Conservation (phyloP, 345 rosid genomes). For the Acer negundo region DNA sequence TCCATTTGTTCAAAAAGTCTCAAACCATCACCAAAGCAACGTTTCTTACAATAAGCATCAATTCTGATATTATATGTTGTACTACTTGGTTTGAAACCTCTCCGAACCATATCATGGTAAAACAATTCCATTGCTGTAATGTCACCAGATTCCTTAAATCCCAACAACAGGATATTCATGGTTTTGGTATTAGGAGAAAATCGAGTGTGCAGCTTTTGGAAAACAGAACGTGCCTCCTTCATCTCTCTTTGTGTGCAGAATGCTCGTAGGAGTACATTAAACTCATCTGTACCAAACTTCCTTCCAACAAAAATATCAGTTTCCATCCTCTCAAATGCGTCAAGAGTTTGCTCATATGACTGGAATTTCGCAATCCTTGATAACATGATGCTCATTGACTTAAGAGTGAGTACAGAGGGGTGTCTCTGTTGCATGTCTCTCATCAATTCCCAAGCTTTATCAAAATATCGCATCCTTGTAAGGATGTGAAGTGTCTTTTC, state of each 20-base stretch:
- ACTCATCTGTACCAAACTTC: conserved; percentile 64
- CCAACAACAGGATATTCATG: conserved; percentile 73
- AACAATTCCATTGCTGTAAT: conserved; percentile 76
- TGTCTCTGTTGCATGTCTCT: conserved; percentile 36
- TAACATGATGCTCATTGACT: conserved; percentile 83
- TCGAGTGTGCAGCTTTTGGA: conserved; percentile 53
- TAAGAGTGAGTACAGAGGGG: conserved; percentile 57
- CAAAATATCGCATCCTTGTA: conserved; percentile 78
- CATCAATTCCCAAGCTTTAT: conserved; percentile 86
- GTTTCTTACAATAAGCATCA: conserved; percentile 83
- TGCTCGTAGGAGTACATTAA: conserved; percentile 76
- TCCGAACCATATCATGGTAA: conserved; percentile 72
- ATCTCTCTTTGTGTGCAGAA: conserved; percentile 68
- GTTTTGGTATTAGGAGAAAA: conserved; percentile 72
- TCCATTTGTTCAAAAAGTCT: conserved; percentile 81
- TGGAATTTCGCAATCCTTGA: conserved; percentile 64
- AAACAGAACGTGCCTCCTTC: conserved; percentile 79
- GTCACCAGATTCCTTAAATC: conserved; percentile 82
- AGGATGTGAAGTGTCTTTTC: conserved; percentile 89
- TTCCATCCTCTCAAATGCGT: conserved; percentile 71
- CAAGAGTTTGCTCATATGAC: conserved; percentile 70
- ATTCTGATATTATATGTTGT: conserved; percentile 65
- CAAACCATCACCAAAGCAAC: conserved; percentile 68
- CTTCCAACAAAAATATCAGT: conserved; percentile 50
- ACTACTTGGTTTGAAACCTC: conserved; percentile 65